Base-by-base conservation (phyloP, 305 asterid species). In the Euphrasia arctica region DNA sequence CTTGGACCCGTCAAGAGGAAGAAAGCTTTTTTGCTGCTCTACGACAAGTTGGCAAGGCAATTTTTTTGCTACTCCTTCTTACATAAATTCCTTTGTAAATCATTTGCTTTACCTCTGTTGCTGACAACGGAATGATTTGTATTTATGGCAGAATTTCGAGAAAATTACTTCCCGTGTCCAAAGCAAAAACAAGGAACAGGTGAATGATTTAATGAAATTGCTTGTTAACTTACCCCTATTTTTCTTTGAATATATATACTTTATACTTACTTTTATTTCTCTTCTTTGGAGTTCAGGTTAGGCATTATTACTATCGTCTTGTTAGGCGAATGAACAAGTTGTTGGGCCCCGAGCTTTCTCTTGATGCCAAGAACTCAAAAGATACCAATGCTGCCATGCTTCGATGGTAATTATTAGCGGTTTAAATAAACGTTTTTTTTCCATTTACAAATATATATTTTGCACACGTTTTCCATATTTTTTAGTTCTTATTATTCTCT, bases 1-100 rank as follows among this genome's bases (percentile, higher is more conserved):
- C 99, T 72, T 93, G 99, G 99, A 93, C 99, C 56, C 97, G 95
- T 63, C 92, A 90, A 65, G 99, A 93, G 79, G 99, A 93, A 78
- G 99, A 93, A 76, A 88, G 91, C 65, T 93, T 93, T 76, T 93
- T 93, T 69, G 72, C 85, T 67, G 99, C 96, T 59, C 72, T 93
- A 71, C 95, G 97, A 67, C 99, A 86, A 81, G 95, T 90, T 83
- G 99, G 99, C 78, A 93, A 93, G 99, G 99, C 77, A 79, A 81
- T 18, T 70, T 31, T 50, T 45, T 61, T 67, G 67, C 73, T 51
- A 36, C 69, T 29, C 41, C 50, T 69, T 12, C 42, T 11, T 10
- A 62, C 52, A 13, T 54, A 32, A 63, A 52, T 70, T 60, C 34
- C 14, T 64, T 32, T 54, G 29, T 41, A 25, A 57, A 57, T 3